Evolutionary conservation across 305 asterid genomes (phyloP), one percentile per base, ranked within the genome.

Genomic region (Striga hermonthica): DNA sequence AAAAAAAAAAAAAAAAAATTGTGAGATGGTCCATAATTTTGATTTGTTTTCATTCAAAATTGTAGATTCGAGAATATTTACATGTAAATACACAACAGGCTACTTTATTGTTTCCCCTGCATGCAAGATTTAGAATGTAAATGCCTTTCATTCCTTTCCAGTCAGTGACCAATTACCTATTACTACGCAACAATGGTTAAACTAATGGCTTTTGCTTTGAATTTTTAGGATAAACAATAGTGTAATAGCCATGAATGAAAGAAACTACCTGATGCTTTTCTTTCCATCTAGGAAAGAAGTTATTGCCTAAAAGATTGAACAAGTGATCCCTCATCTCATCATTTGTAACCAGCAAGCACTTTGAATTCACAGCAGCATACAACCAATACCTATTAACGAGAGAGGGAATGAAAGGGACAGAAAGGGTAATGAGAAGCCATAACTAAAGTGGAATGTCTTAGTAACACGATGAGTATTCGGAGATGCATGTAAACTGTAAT

Each of bases 271-370:
- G 99, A 73, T 90, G 97, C 72, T 90, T 93, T 69, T 93, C 99
- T 82, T 93, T 88, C 99, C 99, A 93, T 84, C 99, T 78, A 9
- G 97, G 96, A 73, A 93, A 86, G 72, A 93, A 88, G 65, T 75
- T 86, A 60, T 86, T 83, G 67, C 99, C 99, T 66, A 93, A 59
- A 60, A 93, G 86, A 73, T 83, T 83, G 84, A 93, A 93, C 74
- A 93, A 74, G 82, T 93, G 99, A 74, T 90, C 99, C 75, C 99
- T 86, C 99, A 93, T 90, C 86, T 93, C 99, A 80, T 93, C 99
- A 57, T 90, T 93, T 10, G 97, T 90, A 79, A 90, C 89, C 80
- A 93, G 81, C 86, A 90, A 79, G 74, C 96, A 84, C 77, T 84
- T 88, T 31, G 84, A 84, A 69, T 89, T 86, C 4, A 93, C 96